These are phyloP conservation scores for Onygenales sp. DNA, from an alignment of 2,329 filamentous ascomycete species.

Conservation along the genomic window DNA sequence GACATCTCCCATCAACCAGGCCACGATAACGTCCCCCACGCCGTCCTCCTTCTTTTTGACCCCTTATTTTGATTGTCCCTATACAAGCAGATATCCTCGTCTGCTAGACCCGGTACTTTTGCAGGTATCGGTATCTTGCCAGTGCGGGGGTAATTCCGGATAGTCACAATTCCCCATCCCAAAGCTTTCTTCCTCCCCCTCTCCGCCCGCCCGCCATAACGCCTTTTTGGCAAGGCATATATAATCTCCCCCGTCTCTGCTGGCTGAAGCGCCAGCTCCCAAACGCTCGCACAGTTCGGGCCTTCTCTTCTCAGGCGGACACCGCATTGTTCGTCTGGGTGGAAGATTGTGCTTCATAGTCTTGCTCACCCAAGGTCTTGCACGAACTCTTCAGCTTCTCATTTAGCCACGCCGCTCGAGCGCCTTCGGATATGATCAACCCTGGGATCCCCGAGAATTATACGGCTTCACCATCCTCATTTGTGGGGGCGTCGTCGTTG, in stretches of 20 bases:
- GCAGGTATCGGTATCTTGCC: constrained; percentile 72
- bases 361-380: constrained; percentile 21
- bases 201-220: constrained; percentile 87
- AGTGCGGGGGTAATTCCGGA: constrained; percentile 50
- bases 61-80: constrained; percentile 11
- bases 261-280: constrained; percentile 63
- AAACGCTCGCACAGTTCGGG: constrained; percentile 44
- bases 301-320: constrained; percentile 94
- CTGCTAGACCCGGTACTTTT: constrained; percentile 77
- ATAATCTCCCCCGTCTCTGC: constrained; percentile 57
- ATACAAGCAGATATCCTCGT: constrained; percentile 55
- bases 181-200: constrained; percentile 75
- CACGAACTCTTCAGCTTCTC: constrained; percentile 1
- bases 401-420: constrained; percentile 7
- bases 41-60: constrained; percentile 11
- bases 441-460: constrained; percentile 70
- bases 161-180: constrained; percentile 80
- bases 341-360: constrained; percentile 78
- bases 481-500: constrained; percentile 73
- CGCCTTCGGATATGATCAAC: constrained; percentile 66
- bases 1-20: background rate
- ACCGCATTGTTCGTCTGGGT: constrained; percentile 92
- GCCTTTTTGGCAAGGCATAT: constrained; percentile 44
- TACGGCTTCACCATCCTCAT: constrained; percentile 68
- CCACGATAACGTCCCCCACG: constrained; percentile 2